A percentile compares a stretch with the other conserved stretches of the same genome.
Evolutionary conservation across 106 monocot species (phyloP).

Genomic region (Narthecium ossifragum): DNA sequence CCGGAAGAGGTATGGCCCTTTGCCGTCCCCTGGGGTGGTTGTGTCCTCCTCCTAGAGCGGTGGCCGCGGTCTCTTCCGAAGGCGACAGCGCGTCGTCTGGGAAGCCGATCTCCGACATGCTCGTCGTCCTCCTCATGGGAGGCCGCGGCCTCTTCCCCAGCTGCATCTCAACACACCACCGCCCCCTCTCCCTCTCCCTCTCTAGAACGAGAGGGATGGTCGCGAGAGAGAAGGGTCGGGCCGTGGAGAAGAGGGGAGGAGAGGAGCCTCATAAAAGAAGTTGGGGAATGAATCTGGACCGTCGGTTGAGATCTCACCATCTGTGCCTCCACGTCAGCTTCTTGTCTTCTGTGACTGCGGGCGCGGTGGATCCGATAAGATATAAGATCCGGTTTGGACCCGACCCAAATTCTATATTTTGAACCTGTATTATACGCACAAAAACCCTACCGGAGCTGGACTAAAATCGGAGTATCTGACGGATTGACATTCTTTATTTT

Average conservation of each 20-base stretch:
- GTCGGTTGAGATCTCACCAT: not conserved
- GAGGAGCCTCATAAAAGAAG: not conserved
- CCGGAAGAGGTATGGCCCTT: not conserved
- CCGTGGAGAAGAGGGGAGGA: not conserved
- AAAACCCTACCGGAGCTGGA: no score
- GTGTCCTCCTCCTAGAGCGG: not conserved
- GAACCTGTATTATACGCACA: not conserved
- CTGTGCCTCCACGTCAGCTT: not conserved
- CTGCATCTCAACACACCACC: slow-evolving; percentile 22
- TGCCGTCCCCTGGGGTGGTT: not conserved
- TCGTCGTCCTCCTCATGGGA: slow-evolving; percentile 54
- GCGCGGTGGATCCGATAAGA: no score
- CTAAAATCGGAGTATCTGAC: no score
- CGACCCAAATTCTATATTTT: not conserved
- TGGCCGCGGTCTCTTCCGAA: not conserved
- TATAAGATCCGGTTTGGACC: no score
- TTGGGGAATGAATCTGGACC: not conserved
- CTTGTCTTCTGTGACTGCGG: no score
- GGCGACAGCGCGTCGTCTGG: not conserved
- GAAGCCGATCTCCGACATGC: slow-evolving; percentile 36
- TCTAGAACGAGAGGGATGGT: not conserved
- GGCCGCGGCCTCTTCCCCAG: slow-evolving; percentile 40
- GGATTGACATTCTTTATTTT: no score
- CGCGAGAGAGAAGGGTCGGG: not conserved
- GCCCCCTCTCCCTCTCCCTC: slow-evolving; percentile 1